Percentiles rank a stretch among this genome's conserved stretches.
Conservation (phyloP, 1,284 basidiomycete species). For the Coriolopsis trogii region DNA sequence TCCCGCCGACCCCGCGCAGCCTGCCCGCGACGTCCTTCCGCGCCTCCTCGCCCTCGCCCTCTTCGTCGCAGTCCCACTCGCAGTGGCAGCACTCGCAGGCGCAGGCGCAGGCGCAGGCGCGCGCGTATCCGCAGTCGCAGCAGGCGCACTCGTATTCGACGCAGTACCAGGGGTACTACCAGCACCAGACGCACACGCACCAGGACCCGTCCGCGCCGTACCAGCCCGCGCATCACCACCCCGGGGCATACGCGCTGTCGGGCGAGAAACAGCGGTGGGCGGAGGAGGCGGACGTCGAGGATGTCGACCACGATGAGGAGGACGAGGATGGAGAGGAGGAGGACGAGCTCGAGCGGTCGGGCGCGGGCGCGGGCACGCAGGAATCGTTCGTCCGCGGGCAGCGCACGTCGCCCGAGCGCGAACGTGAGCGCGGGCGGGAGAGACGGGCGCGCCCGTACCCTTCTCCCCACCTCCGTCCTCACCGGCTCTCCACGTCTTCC, state of each 20-base stretch:
- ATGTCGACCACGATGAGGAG: neutral
- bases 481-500: neutral
- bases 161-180: neutral
- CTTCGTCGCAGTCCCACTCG: neutral
- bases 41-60: conserved; percentile 5
- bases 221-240: neutral
- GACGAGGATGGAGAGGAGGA: conserved; percentile 7
- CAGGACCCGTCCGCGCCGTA: neutral
- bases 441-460: conserved; percentile 18
- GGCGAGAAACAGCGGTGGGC: neutral
- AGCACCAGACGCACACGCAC: conserved; percentile 1
- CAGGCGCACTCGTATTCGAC: neutral
- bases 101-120: neutral
- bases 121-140: neutral
- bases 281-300: neutral
- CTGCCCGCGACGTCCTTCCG: conserved; percentile 18
- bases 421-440: neutral
- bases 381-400: conserved; percentile 21
- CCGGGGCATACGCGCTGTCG: neutral
- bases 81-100: no score
- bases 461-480: conserved; percentile 7
- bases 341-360: conserved; percentile 10
- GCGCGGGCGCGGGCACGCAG: neutral
- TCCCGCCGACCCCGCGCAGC: conserved; percentile 22
- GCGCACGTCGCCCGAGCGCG: conserved; percentile 2